Percentiles rank a stretch among this genome's conserved stretches.
phyloP scores from a whole-genome alignment of 805 yeast species.

The Crinitomyces ghanaensis region DNA sequence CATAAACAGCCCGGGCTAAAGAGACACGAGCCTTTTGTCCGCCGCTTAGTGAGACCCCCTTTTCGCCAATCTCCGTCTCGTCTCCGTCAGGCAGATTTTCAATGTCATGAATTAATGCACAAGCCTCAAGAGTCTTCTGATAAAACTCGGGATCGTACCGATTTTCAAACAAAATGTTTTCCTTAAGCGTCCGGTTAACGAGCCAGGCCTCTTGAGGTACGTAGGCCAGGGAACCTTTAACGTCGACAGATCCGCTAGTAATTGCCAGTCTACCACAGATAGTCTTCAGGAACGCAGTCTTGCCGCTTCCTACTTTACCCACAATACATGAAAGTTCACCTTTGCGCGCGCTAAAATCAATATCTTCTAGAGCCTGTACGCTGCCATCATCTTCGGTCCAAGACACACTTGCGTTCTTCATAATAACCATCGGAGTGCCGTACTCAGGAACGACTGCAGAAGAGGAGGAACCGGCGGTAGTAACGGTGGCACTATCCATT shows the following conservation, averaged over 20 bases:
- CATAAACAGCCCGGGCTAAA: constrained; percentile 86
- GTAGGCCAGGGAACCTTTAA: constrained; percentile 84
- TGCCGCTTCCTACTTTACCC: constrained; percentile 87
- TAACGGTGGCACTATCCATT: too few species aligned
- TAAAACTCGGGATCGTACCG: constrained; percentile 62
- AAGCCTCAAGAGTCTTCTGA: constrained; percentile 63
- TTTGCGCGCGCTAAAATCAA: constrained; percentile 13
- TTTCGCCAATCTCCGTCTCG: constrained; percentile 89
- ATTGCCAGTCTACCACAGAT: constrained; percentile 71
- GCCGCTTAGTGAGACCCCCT: constrained; percentile 92
- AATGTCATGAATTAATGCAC: constrained; percentile 75
- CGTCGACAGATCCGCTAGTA: constrained; percentile 46
- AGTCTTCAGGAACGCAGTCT: constrained; percentile 73
- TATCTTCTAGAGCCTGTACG: constrained; percentile 58
- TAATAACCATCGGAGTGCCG: neutral
- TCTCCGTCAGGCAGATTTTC: constrained; percentile 80
- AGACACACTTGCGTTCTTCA: constrained; percentile 81
- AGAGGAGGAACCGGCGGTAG: too few species aligned
- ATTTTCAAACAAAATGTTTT: constrained; percentile 63
- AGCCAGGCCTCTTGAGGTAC: constrained; percentile 91
- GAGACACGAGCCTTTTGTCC: constrained; percentile 97
- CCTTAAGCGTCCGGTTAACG: constrained; percentile 69
- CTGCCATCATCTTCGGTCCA: constrained; percentile 91
- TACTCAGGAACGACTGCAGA: too few species aligned
- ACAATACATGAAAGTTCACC: constrained; percentile 68